Percentiles rank a stretch among this genome's conserved stretches.
These are phyloP conservation scores for Lactuca saligna DNA, from an alignment of 129 eudicot genomes.

Conservation along the genomic window DNA sequence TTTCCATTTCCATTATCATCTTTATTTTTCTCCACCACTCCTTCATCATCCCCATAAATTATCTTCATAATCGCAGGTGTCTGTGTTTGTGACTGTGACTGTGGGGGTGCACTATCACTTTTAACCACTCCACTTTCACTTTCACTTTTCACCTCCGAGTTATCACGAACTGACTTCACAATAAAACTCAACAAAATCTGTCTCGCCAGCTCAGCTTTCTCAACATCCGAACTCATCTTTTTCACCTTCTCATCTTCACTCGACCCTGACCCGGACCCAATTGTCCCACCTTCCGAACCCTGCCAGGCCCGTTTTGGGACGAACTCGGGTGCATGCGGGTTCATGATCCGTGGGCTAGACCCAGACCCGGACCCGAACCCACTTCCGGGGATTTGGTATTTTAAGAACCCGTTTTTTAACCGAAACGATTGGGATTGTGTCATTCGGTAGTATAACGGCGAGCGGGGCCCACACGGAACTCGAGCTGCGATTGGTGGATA, in stretches of 20 bases:
- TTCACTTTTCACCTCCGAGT: constrained; percentile 44
- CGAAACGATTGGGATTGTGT: constrained; percentile 60
- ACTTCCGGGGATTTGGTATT: constrained; percentile 55
- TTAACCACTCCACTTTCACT: constrained; percentile 29
- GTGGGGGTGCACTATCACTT: constrained; percentile 31
- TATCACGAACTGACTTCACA: constrained; percentile 72
- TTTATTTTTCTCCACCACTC: constrained; percentile 32
- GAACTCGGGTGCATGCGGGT: constrained; percentile 95
- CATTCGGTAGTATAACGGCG: constrained; percentile 68
- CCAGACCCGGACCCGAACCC: constrained; percentile 30
- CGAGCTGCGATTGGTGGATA: constrained; percentile 90
- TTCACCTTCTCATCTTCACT: constrained; percentile 47
- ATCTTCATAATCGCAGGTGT: constrained; percentile 66
- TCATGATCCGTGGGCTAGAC: constrained; percentile 55
- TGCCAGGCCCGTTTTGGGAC: constrained; percentile 75
- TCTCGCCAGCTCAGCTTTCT: constrained; percentile 90
- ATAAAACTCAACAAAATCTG: constrained; percentile 94
- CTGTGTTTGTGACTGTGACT: too few relatives aligned
- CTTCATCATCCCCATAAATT: constrained; percentile 57
- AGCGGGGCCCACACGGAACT: constrained; percentile 96
- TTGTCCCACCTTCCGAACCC: constrained; percentile 32
- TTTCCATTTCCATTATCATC: constrained; percentile 33
- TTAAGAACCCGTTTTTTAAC: constrained; percentile 55
- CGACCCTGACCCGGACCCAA: constrained; percentile 13
- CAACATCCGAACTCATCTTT: constrained; percentile 69